Conservation (phyloP, 495 filamentous ascomycete genomes). For the Trichoderma reesei region DNA sequence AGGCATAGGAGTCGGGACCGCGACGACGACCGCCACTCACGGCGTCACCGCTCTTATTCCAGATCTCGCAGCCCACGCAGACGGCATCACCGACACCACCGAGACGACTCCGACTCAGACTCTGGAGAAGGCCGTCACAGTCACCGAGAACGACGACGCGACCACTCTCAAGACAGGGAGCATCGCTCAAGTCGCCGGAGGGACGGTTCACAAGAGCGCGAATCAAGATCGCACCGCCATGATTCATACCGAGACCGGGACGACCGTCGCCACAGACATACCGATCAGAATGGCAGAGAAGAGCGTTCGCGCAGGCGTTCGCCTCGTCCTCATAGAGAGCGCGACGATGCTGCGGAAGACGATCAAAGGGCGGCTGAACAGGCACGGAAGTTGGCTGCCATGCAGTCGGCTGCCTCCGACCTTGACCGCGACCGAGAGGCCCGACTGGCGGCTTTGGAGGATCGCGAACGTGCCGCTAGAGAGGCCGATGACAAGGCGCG, state of each 20-base stretch:
- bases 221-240: not conserved
- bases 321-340: conserved; percentile 15
- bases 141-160: conserved; percentile 13
- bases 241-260: conserved; percentile 26
- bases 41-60: conserved; percentile 10
- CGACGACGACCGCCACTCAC: not conserved
- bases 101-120: not conserved
- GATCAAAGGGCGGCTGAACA: conserved; percentile 36
- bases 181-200: not conserved
- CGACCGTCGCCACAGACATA: conserved; percentile 25
- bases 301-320: conserved; percentile 19
- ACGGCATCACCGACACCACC: not conserved
- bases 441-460: conserved; percentile 57
- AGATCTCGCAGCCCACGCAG: conserved; percentile 11
- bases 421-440: conserved; percentile 65
- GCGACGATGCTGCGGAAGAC: conserved; percentile 20
- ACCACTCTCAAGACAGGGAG: conserved; percentile 10
- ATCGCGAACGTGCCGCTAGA: conserved; percentile 50
- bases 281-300: conserved; percentile 15
- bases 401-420: conserved; percentile 75
- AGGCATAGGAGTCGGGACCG: not conserved
- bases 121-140: conserved; percentile 1
- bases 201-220: not conserved
- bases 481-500: conserved; percentile 55
- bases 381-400: conserved; percentile 66